Evolutionary conservation across 257 asterid species (phyloP).

Genomic region (Solanum chmielewskii): DNA sequence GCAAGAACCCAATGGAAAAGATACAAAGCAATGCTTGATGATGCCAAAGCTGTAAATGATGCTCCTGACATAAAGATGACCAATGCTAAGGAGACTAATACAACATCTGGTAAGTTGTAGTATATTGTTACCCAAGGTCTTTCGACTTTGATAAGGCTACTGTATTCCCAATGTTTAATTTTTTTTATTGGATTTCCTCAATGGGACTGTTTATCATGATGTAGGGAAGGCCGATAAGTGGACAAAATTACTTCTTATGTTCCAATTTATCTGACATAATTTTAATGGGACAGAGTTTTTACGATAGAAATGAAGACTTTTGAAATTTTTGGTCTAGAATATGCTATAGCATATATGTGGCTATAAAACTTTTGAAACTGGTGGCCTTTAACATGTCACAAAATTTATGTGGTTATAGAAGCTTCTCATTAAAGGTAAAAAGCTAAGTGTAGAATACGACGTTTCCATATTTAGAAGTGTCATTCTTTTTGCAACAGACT

Average conservation of each 20-base stretch:
- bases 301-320: background rate
- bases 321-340: background rate
- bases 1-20: conserved; percentile 70
- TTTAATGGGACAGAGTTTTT: background rate
- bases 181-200: background rate
- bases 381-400: background rate
- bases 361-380: background rate
- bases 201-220: background rate
- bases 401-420: background rate
- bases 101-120: background rate
- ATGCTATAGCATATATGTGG: background rate
- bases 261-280: background rate
- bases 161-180: background rate
- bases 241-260: background rate
- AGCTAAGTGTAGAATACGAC: too few species aligned
- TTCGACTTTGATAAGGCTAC: background rate
- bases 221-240: background rate
- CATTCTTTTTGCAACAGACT: background rate
- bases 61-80: conserved; percentile 16
- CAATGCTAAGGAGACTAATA: conserved; percentile 1
- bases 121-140: background rate
- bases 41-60: conserved; percentile 33
- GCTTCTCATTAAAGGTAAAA: background rate
- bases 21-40: conserved; percentile 70
- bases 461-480: background rate